Evolutionary conservation across 305 asterid species (phyloP), one percentile per base, ranked within the genome.

Genomic region (Salvia sclarea): DNA sequence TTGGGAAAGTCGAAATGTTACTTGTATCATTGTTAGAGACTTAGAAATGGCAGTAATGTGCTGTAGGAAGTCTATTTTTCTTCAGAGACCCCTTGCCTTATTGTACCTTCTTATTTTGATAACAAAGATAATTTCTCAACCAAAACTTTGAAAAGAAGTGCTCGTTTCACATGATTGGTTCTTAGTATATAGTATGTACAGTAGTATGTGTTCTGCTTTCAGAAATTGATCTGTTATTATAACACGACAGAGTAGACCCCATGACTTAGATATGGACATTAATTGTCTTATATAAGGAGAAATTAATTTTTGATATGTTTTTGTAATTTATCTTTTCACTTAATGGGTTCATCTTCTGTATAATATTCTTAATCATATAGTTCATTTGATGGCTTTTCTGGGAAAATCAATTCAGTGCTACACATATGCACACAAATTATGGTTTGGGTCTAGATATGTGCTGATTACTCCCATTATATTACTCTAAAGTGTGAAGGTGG

Each of bases 401-500:
- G 37, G 37, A 4, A 21, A 25, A 49, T 48, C 25, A 59, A 49
- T 58, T 63, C 2, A 59, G 11, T 17, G 38, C 48, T 9, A 24
- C 63, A 16, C 18, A 56, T 16, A 18, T 6, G 44, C 48, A 2
- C 14, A 16, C 47, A 35, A 58, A 35, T 30, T 66, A 16, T 25
- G 38, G 18, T 24, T 49, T 25, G 56, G 18, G 41, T 62, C 64
- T 57, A 21, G 58, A 59, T 61, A 28, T 47, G 38, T 71, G 71
- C 79, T 72, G 67, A 80, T 38, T 56, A 17, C 16, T 49, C 45
- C 50, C 55, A 28, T 74, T 47, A 80, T 68, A 74, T 70, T 33
- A 74, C 63, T 69, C 49, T 60, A 61, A 60, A 94, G 99, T 84
- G 80, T 62, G 79, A 87, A 86, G 80, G 80, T 68, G 60, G 88